Conservation (phyloP, 2,329 filamentous ascomycete genomes). For the Ceratocystis cacaofunesta region DNA sequence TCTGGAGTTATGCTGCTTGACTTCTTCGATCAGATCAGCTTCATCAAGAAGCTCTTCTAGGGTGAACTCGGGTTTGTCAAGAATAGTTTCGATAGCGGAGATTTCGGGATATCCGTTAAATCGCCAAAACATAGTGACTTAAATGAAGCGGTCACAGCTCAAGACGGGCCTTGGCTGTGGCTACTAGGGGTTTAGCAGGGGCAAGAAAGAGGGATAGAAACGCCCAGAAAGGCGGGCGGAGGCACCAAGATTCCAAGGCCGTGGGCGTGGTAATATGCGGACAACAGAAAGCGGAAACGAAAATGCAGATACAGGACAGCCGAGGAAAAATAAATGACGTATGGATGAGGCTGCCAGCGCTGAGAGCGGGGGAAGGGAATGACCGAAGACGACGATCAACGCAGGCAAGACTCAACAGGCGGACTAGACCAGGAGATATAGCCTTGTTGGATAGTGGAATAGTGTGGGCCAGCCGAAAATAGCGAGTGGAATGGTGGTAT, state of each 20-base stretch:
- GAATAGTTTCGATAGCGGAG: constrained; percentile 88
- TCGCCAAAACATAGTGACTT: constrained; percentile 92
- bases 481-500: too few species aligned
- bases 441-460: too few species aligned
- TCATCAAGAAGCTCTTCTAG: constrained; percentile 94
- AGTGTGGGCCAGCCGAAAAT: too few species aligned
- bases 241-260: not conserved
- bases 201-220: not conserved
- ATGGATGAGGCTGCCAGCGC: too few species aligned
- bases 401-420: too few species aligned
- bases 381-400: too few species aligned
- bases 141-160: constrained; percentile 22
- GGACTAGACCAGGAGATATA: too few species aligned
- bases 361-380: too few species aligned
- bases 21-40: constrained; percentile 87
- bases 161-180: constrained; percentile 19
- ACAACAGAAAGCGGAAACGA: not conserved
- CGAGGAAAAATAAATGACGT: not conserved
- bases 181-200: not conserved
- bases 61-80: constrained; percentile 90
- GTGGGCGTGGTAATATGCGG: not conserved
- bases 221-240: not conserved
- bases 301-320: not conserved
- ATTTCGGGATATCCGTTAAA: constrained; percentile 98
- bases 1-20: constrained; percentile 96